A percentile compares a stretch with the other conserved stretches of the same genome.
These are phyloP conservation scores for Penicillium desertorum DNA, from an alignment of 495 filamentous ascomycete species.

Conservation along the genomic window DNA sequence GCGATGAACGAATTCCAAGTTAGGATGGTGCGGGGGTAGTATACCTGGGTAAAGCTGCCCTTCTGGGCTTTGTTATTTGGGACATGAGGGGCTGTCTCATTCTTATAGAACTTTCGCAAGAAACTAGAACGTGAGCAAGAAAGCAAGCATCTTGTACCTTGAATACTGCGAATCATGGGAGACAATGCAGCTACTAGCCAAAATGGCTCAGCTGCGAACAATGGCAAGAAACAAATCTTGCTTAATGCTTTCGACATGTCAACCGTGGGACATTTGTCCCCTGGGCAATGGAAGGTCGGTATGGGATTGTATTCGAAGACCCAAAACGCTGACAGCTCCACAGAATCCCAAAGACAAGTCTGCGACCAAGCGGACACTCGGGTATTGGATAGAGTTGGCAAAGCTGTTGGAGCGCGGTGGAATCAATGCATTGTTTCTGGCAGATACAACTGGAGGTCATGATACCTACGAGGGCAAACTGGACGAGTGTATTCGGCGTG, in stretches of 20 bases:
- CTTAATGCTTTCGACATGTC: conserved; percentile 66
- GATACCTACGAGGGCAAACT: conserved; percentile 58
- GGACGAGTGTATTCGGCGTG: conserved; percentile 50
- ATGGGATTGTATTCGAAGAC: neutral
- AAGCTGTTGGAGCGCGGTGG: conserved; percentile 58
- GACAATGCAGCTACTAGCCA: conserved; percentile 11
- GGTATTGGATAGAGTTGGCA: conserved; percentile 61
- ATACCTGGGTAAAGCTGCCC: neutral
- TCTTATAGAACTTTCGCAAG: neutral
- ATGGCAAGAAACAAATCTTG: conserved; percentile 58
- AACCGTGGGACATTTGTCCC: conserved; percentile 62
- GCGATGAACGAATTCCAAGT: conserved; percentile 13
- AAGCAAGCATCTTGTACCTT: neutral
- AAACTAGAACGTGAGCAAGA: neutral
- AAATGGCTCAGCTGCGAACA: conserved; percentile 12
- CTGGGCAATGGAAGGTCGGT: conserved; percentile 61
- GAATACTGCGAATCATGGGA: conserved; percentile 19
- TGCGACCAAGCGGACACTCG: conserved; percentile 53
- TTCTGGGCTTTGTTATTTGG: neutral
- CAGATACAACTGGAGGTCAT: conserved; percentile 59
- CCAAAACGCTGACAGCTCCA: conserved; percentile 1
- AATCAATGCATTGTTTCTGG: conserved; percentile 61
- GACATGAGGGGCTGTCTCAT: neutral
- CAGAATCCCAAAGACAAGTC: conserved; percentile 58
- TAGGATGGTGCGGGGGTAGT: neutral